Evolutionary conservation across 1,284 basidiomycete genomes (phyloP), one percentile per base, ranked within the genome.

Genomic region (Ganoderma lingzhi): DNA sequence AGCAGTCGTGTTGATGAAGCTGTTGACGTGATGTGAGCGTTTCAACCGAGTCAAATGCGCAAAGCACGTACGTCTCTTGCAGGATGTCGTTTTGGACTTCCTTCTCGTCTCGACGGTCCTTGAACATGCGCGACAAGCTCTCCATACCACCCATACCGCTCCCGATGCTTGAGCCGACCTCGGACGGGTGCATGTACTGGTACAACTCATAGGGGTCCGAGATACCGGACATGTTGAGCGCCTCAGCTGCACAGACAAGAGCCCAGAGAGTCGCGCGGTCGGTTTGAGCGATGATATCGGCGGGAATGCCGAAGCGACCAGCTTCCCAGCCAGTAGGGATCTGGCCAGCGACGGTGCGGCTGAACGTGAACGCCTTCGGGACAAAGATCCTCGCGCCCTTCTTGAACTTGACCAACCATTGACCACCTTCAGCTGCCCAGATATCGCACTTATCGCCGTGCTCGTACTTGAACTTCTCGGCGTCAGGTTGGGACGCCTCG

Each of bases 361-460:
- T 95, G 86, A 99, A 99, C 77, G 88, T 90, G 87, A 99, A 92
- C 3, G 97, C 94, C 85, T 99, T 99, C 70, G 97, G 97, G 62
- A 99, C 92, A 74, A 94, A 88, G 76, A 99, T 87, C 67, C 96
- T 93, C 14, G 97, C 96, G 67, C 97, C 98, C 85, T 97, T 98
- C 91, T 99, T 99, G 87, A 99, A 93, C 83, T 98, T 98, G 78
- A 97, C 96, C 76, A 95, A 96, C 94, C 94, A 98, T 78, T 97
- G 95, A 44, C 94, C 96, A 23, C 94, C 93, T 76, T 93, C 93
- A 59, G 90, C 92, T 9, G 91, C 92, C 96, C 96, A 98, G 76
- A 95, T 90, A 78, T 99, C 96, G 79, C 96, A 97, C 80, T 96
- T 97, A 77, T 97, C 96, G 70, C 95, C 96, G 79, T 99, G 98